These are phyloP conservation scores for Elymus sibiricus DNA, from an alignment of 176 grass and related monocot species.

Conservation along the genomic window DNA sequence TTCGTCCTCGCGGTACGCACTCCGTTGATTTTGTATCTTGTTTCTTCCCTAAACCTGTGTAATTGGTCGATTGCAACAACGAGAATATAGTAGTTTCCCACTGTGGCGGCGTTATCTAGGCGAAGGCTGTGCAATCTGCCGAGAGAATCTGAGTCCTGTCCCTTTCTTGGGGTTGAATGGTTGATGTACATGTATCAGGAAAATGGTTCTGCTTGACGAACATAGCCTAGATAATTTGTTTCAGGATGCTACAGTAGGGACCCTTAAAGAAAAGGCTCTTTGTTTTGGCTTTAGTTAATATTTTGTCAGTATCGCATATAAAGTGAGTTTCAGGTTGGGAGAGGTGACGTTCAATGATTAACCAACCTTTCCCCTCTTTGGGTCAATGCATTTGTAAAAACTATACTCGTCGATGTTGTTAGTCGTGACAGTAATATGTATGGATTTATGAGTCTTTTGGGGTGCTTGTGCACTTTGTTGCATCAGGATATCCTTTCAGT, in stretches of 20 bases:
- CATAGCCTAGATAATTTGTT: not conserved
- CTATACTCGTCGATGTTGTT: not conserved
- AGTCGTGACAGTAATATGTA: not conserved
- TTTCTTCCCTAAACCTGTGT: not conserved
- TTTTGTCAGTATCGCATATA: not conserved
- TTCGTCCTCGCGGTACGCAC: conserved; percentile 71
- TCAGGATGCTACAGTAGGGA: not conserved
- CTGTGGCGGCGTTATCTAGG: not conserved
- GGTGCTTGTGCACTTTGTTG: not conserved
- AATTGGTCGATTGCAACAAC: not conserved
- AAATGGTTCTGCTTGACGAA: not conserved
- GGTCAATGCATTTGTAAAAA: not conserved
- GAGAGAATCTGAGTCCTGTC: not conserved
- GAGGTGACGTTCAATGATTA: not conserved
- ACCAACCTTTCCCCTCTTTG: not conserved
- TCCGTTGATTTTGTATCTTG: not conserved
- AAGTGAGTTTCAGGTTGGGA: not conserved
- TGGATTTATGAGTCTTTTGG: not conserved
- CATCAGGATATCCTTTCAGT: not conserved
- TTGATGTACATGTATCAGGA: not conserved
- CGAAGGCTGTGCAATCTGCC: not conserved
- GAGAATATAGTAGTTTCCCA: not conserved
- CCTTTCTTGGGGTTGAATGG: not conserved
- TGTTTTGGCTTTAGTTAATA: not conserved
- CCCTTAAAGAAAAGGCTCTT: not conserved